Percentiles rank a stretch among this genome's conserved stretches.
phyloP scores from a whole-genome alignment of 108 stramenopile genomes.

The Cyclotella kingstonii region DNA sequence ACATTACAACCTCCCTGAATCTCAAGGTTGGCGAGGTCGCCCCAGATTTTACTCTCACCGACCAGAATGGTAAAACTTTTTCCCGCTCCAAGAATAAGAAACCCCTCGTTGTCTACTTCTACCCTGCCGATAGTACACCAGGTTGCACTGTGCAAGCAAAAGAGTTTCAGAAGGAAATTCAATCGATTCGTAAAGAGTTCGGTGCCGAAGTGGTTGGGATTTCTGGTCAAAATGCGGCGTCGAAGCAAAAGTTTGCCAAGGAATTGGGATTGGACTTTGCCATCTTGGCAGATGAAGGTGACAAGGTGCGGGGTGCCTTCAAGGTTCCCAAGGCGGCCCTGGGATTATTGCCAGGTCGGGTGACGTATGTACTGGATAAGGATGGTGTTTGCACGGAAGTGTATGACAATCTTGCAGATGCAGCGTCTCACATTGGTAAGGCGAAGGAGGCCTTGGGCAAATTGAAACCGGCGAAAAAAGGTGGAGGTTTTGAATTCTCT shows the following conservation, averaged over 20 bases:
- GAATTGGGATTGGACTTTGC: conserved; percentile 73
- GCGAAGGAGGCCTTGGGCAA: conserved; percentile 66
- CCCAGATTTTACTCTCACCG: conserved; percentile 73
- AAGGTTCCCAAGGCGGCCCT: conserved; percentile 69
- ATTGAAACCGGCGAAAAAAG: conserved; percentile 15
- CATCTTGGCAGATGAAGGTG: conserved; percentile 76
- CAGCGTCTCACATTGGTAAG: conserved; percentile 65
- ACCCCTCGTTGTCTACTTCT: conserved; percentile 82
- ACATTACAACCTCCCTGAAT: conserved; percentile 44
- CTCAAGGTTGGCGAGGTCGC: conserved; percentile 72
- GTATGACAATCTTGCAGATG: conserved; percentile 69
- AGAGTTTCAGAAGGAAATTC: conserved; percentile 61
- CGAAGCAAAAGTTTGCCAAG: conserved; percentile 75
- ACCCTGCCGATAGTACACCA: conserved; percentile 76
- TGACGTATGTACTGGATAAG: conserved; percentile 79
- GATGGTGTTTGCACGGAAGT: conserved; percentile 61
- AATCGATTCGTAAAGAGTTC: conserved; percentile 67
- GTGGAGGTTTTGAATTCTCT: no score
- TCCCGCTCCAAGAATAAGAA: conserved; percentile 71
- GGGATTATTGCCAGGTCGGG: conserved; percentile 75
- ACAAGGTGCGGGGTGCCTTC: conserved; percentile 64
- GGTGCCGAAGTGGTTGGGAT: conserved; percentile 82
- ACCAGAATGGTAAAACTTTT: conserved; percentile 82
- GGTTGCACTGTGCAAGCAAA: conserved; percentile 81
- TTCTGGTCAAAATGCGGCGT: conserved; percentile 71